Base-by-base conservation (phyloP, 1,139 yeast genomes). In the Pichia norvegensis region DNA sequence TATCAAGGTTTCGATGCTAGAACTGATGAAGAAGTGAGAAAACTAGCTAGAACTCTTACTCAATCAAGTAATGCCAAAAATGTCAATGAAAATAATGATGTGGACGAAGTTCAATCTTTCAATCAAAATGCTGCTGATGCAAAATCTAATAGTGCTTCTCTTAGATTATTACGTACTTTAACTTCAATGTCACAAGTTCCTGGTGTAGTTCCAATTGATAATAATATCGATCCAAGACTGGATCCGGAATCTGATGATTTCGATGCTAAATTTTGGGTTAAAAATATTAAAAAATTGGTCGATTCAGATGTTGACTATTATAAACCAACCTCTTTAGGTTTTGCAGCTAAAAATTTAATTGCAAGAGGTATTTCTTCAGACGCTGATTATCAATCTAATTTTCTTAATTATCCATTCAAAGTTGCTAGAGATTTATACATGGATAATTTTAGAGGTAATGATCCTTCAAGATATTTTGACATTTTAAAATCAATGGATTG, bases 331-430 rank as follows among this genome's bases (percentile, higher is more conserved):
- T 70, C 76, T 21, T 65, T 85, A 47, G 95, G 95, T 9, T 70
- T 87, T 39, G 74, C 81, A 6, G 86, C 80, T 71, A 74, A 76
- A 50, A 67, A 85, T 57, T 67, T 88, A 54, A 66, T 84, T 46
- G 94, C 92, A 1, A 75, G 70, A 54, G 97, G 96, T 50, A 74
- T 74, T 49, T 87, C 94, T 11, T 70, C 83, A 5, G 94, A 84
- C 58, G 77, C 88, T 6, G 94, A 85, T 58, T 88, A 82, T 64
- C 95, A 86, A 64, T 67, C 84, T 19, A 85, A 88, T 2, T 80
- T 85, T n/a, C 58, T 73, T 25, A 85, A 84, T 58, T 25, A 64
- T 69, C 31, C 62, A 36, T 44, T 47, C 20, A 60, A 60, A 45
- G 11, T 47, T 7, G 46, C 49, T 7, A 46, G 51, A 41, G 55